Evolutionary conservation across 805 yeast species (phyloP), one percentile per base, ranked within the genome.

Genomic region (Metschnikowia kofuensis): DNA sequence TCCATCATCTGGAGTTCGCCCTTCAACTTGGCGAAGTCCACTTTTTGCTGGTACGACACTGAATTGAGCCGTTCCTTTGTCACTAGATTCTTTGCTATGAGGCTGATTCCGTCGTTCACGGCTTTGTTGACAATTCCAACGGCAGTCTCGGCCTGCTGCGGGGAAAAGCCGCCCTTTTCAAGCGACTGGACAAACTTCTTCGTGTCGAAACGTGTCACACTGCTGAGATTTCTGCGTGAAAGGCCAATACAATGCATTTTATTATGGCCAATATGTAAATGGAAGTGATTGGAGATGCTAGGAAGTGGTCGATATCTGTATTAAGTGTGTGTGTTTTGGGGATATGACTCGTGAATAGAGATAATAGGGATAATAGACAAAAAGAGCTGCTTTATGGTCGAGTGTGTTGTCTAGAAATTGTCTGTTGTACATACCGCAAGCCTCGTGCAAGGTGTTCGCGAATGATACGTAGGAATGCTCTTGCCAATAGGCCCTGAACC

Each of bases 1-100:
- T 94, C 98, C 67, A 89, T 80, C 43, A 89, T 83, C 59, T 89
- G 91, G 38, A 94, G 76, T 65, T 92, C 98, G 31, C 96, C 96
- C 62, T 91, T 85, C 51, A 94, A 77, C 63, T 92, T 92, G 35
- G 97, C 94, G 75, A 94, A 92, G 63, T 94, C 98, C 31, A 94
- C 97, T 59, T 92, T 89, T 61, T 94, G 98, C 64, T 92, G 96
- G 66, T 94, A 94, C 4, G 96, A 86, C 62, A 90, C 79, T 56
- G 90, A 83, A 30, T 88, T 83, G 40, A 92, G 76, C 39, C 85
- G 83, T 58, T 90, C 97, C 58, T 89, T 85, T 27, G 90, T 82
- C n/a, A 92, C 96, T 48, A 92, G 70, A 60, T 86, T 86, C 35
- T 84, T 76, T 9, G 91, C 83, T 27, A 89, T 83, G 48, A 85